Evolutionary conservation across 305 asterid species (phyloP).

Genomic region (Petunia hybrid): DNA sequence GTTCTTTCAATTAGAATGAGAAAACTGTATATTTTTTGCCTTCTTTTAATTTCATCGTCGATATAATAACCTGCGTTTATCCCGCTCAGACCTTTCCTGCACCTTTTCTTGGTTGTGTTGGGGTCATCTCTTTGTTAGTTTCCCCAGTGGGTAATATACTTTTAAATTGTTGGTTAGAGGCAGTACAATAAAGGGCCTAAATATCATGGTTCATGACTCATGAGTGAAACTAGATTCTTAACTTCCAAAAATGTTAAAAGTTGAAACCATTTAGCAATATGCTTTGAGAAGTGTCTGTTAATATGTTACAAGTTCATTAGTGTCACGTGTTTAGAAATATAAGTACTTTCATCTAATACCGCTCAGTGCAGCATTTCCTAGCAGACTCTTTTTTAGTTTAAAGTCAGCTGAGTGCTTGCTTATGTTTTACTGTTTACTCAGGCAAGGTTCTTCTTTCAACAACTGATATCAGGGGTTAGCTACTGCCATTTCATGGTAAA

Average conservation of each 20-base stretch:
- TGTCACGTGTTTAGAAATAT: not conserved
- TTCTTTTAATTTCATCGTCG: not conserved
- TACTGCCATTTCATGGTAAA: constrained; percentile 59
- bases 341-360: not conserved
- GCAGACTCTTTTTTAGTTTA: constrained; percentile 9
- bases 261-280: not conserved
- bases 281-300: not conserved
- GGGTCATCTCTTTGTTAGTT: too few relatives aligned
- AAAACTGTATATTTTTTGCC: not conserved
- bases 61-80: not conserved
- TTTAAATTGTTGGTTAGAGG: not conserved
- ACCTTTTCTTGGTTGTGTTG: not conserved
- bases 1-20: not conserved
- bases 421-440: constrained; percentile 27
- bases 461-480: constrained; percentile 57
- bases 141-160: not conserved
- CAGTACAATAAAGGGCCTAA: not conserved
- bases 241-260: constrained; percentile 6
- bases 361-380: not conserved
- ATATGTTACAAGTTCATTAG: not conserved
- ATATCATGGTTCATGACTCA: not conserved
- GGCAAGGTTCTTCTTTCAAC: constrained; percentile 61
- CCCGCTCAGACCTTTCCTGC: not conserved
- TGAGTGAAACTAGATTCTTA: not conserved
- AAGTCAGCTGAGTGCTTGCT: constrained; percentile 24